Percentiles rank a stretch among this genome's conserved stretches.
These are phyloP conservation scores for Bipolaris gigantea DNA, from an alignment of 2,329 filamentous ascomycete species.

Conservation along the genomic window DNA sequence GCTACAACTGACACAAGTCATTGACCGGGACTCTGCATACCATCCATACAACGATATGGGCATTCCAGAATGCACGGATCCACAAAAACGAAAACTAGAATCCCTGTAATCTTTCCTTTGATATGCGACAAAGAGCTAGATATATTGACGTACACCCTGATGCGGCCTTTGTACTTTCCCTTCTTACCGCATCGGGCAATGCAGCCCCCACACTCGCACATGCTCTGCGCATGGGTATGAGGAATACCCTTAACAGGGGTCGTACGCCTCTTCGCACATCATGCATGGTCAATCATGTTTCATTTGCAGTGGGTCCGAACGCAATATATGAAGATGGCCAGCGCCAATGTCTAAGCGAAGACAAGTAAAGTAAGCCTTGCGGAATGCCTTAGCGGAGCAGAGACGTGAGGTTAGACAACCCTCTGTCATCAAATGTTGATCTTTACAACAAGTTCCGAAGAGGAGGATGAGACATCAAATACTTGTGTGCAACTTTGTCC, in stretches of 20 bases:
- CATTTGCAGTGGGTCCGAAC: neutral
- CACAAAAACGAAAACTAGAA: neutral
- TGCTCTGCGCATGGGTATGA: neutral
- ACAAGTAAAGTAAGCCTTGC: conserved; percentile 11
- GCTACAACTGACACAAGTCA: neutral
- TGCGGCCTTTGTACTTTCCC: neutral
- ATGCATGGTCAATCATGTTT: neutral
- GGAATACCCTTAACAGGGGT: neutral
- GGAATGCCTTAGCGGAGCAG: conserved; percentile 7
- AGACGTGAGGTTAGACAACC: conserved; percentile 1
- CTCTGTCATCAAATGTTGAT: neutral
- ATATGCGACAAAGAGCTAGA: neutral
- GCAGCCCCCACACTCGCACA: neutral
- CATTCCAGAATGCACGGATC: neutral
- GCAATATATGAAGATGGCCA: neutral
- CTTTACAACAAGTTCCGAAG: neutral
- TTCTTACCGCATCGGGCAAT: neutral
- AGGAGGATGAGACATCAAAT: neutral
- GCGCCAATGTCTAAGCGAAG: neutral
- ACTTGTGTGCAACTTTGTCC: no score
- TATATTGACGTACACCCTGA: neutral
- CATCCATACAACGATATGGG: neutral
- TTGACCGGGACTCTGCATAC: neutral
- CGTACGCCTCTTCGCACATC: neutral
- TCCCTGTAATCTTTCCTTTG: neutral